These are phyloP conservation scores for Fusarium camptoceras DNA, from an alignment of 2,329 filamentous ascomycete genomes.

Conservation along the genomic window DNA sequence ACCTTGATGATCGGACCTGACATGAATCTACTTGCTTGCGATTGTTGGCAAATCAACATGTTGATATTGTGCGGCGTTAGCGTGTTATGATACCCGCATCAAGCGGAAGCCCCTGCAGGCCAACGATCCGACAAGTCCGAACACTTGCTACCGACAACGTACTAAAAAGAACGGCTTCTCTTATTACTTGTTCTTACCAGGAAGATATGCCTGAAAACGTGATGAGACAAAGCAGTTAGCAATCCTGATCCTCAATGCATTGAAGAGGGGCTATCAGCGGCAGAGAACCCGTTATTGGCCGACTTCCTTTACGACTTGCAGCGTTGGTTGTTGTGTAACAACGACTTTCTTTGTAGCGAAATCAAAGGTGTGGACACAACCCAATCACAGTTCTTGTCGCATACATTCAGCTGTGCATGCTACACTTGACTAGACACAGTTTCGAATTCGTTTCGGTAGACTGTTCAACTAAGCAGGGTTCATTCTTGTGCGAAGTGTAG, in stretches of 20 bases:
- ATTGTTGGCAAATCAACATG: neutral
- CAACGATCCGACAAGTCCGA: neutral
- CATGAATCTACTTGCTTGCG: conserved; percentile 2
- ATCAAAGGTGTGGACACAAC: conserved; percentile 16
- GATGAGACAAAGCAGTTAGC: conserved; percentile 35
- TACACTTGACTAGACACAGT: conserved; percentile 32
- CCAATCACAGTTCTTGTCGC: conserved; percentile 27
- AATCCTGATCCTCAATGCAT: conserved; percentile 27
- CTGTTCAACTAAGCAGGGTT: conserved; percentile 18
- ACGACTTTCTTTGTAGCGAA: conserved; percentile 20
- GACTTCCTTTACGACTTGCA: conserved; percentile 21
- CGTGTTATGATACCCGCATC: neutral
- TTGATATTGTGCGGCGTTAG: neutral
- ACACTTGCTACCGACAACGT: neutral
- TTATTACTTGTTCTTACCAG: neutral
- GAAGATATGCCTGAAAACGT: conserved; percentile 14
- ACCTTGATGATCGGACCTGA: conserved; percentile 39
- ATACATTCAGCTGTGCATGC: conserved; percentile 32
- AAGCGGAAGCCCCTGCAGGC: neutral
- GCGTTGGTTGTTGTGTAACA: conserved; percentile 39
- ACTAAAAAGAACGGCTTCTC: neutral
- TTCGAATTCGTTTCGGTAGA: conserved; percentile 29
- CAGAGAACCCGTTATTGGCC: conserved; percentile 23
- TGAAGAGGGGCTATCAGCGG: conserved; percentile 25
- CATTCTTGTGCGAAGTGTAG: conserved; percentile 1